Percentiles rank a stretch among this genome's conserved stretches.
Conservation (phyloP, 805 yeast species). For the Zygoascus flipseniorum region DNA sequence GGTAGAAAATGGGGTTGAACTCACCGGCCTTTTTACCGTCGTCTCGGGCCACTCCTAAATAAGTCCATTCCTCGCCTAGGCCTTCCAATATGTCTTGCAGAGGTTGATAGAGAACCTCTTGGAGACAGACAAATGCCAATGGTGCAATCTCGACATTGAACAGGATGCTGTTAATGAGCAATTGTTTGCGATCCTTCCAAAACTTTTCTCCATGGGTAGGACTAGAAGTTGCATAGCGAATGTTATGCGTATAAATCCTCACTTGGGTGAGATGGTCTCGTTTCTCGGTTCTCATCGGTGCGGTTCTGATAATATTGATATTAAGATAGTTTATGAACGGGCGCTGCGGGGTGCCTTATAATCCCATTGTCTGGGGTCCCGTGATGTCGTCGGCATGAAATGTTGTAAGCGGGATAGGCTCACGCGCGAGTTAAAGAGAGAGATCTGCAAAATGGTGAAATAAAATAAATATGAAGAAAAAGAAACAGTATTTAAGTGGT, state of each 20-base stretch:
- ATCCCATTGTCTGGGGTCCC: too few relatives aligned
- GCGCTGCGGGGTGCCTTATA: too few relatives aligned
- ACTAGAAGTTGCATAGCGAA: slow-evolving; percentile 19
- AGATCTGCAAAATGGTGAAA: too few relatives aligned
- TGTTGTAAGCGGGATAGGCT: too few relatives aligned
- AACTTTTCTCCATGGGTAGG: slow-evolving; percentile 32
- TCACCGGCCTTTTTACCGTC: slow-evolving; percentile 46
- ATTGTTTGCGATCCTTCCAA: slow-evolving; percentile 37
- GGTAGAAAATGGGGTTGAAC: slow-evolving; percentile 40
- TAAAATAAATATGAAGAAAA: too few relatives aligned
- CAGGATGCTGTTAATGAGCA: slow-evolving; percentile 34
- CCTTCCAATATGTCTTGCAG: slow-evolving; percentile 35
- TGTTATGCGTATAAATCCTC: slow-evolving; percentile 20
- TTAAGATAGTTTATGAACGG: too few relatives aligned
- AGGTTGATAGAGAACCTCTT: slow-evolving; percentile 42
- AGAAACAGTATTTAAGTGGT: too few relatives aligned
- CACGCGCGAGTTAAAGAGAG: too few relatives aligned
- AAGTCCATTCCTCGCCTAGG: slow-evolving; percentile 34
- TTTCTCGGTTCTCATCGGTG: neutral
- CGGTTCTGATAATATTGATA: too few relatives aligned
- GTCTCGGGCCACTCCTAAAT: slow-evolving; percentile 43
- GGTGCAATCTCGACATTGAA: slow-evolving; percentile 21
- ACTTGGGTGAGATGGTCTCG: neutral
- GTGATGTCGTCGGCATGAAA: too few relatives aligned
- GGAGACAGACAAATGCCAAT: slow-evolving; percentile 37